These are phyloP conservation scores for Orbilia quercus DNA, from an alignment of 2,329 filamentous ascomycete species.

Conservation along the genomic window DNA sequence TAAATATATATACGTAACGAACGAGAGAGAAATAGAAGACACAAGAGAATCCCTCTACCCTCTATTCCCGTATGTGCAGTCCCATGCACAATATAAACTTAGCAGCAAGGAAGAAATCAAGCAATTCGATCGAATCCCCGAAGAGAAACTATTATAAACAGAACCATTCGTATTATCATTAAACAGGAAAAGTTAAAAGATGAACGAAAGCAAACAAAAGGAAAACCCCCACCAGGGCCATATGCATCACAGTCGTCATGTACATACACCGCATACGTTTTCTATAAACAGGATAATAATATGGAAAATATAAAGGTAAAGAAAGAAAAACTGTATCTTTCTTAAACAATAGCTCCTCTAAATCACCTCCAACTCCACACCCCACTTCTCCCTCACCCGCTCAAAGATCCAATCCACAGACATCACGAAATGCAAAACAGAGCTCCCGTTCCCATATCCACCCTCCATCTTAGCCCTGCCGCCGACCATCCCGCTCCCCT, in stretches of 20 bases:
- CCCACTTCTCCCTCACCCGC: slow-evolving; percentile 29
- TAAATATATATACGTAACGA: not conserved
- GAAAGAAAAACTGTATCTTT: slow-evolving; percentile 1
- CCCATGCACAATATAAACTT: not conserved
- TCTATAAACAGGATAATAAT: not conserved
- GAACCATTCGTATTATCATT: slow-evolving; percentile 17
- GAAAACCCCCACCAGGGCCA: not conserved
- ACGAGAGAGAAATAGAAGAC: not conserved
- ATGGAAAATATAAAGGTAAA: not conserved
- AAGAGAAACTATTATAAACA: too few relatives aligned
- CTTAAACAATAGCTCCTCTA: too few relatives aligned
- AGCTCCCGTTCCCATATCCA: slow-evolving; percentile 23
- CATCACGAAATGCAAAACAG: slow-evolving; percentile 44
- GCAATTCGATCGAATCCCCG: too few relatives aligned
- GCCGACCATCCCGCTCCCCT: slow-evolving; percentile 29
- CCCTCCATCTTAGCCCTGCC: slow-evolving; percentile 27
- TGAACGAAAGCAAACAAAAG: not conserved
- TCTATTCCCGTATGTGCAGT: not conserved
- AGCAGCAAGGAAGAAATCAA: not conserved
- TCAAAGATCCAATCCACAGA: slow-evolving; percentile 44
- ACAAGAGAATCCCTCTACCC: not conserved
- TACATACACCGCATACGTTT: slow-evolving; percentile 9
- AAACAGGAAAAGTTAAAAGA: not conserved
- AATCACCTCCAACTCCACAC: slow-evolving; percentile 40
- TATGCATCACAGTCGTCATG: slow-evolving; percentile 4